phyloP scores from a whole-genome alignment of 2,329 filamentous ascomycete genomes.

The Helicocarpus griseus region DNA sequence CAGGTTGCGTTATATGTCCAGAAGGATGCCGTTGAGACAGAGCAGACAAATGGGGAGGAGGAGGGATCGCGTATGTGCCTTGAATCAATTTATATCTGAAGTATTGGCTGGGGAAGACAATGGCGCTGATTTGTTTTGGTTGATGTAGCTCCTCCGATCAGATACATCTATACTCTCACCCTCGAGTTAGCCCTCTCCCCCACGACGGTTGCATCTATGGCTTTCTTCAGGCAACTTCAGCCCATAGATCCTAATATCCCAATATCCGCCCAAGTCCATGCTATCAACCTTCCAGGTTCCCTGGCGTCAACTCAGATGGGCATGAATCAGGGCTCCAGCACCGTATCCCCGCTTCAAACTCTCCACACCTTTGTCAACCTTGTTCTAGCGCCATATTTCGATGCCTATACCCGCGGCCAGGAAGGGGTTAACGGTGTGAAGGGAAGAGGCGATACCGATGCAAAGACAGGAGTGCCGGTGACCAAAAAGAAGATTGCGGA shows the following conservation, averaged over 20 bases:
- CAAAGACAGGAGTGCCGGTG: slow-evolving; percentile 90
- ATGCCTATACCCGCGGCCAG: slow-evolving; percentile 82
- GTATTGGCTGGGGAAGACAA: background rate
- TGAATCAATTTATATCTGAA: background rate
- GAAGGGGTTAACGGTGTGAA: slow-evolving; percentile 57
- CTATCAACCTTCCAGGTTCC: slow-evolving; percentile 81
- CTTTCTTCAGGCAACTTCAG: slow-evolving; percentile 79
- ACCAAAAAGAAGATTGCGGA: slow-evolving; percentile 96
- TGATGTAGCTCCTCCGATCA: slow-evolving; percentile 20
- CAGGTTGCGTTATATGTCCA: slow-evolving; percentile 85
- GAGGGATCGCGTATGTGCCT: slow-evolving; percentile 32
- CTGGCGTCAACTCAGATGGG: slow-evolving; percentile 58
- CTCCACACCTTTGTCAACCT: slow-evolving; percentile 87
- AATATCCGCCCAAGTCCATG: slow-evolving; percentile 79
- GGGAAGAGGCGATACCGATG: slow-evolving; percentile 72
- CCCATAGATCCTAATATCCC: slow-evolving; percentile 77
- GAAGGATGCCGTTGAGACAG: slow-evolving; percentile 47
- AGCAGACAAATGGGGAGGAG: slow-evolving; percentile 31
- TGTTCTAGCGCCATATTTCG: slow-evolving; percentile 89
- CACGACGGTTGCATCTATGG: slow-evolving; percentile 73
- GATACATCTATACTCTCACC: slow-evolving; percentile 69
- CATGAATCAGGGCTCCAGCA: slow-evolving; percentile 56
- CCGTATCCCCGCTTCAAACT: slow-evolving; percentile 79
- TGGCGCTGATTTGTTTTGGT: background rate
- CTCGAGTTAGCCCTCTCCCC: slow-evolving; percentile 68